Base-by-base conservation (phyloP, 495 filamentous ascomycete genomes). In the Penicillium maclennaniae region DNA sequence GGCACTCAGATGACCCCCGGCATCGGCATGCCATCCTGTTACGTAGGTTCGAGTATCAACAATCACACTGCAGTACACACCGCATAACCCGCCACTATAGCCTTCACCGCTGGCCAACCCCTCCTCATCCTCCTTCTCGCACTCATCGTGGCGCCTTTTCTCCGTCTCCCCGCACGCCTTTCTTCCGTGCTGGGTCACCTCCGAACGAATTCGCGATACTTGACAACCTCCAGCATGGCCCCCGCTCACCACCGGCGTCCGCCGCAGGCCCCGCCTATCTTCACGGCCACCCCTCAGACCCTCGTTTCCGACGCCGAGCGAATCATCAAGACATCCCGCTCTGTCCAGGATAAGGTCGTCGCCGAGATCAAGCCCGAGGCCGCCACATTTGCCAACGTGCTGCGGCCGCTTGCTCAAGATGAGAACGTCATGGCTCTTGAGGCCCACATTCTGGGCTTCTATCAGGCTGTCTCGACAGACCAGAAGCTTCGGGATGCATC, bases 251-350 rank as follows among this genome's bases (percentile, higher is more conserved):
- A 73, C 57, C 72, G 79, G 62, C 86, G 79, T 54, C 91, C 91
- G 46, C 91, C 91, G 17, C 91, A 96, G 68, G 76, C 84, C 19
- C 92, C 93, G 37, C 90, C 92, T 16, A 75, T 83, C 39, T 97
- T 97, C 73, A 91, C 83, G 0, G 89, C 88, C 45, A 96, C 91
- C 42, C 83, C 87, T 17, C 73, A 84, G 50, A 86, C 83, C 41
- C 75, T 98, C 49, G 70, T 95, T 19, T 77, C 80, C 49, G 91
- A 92, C 61, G 86, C 92, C 34, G 83, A 92, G 67, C 72, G 75
- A 34, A 69, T 96, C 43, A 89, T 91, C 54, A 79, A 86, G 20
- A 74, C 65, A 40, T 88, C 86, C 15, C 84, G 86, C 43, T 69
- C 71, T 10, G 64, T 93, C 31, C 82, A 93, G 51, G 88, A 97